phyloP scores from a whole-genome alignment of 257 asterid genomes.

The Solanum medicagineum region DNA sequence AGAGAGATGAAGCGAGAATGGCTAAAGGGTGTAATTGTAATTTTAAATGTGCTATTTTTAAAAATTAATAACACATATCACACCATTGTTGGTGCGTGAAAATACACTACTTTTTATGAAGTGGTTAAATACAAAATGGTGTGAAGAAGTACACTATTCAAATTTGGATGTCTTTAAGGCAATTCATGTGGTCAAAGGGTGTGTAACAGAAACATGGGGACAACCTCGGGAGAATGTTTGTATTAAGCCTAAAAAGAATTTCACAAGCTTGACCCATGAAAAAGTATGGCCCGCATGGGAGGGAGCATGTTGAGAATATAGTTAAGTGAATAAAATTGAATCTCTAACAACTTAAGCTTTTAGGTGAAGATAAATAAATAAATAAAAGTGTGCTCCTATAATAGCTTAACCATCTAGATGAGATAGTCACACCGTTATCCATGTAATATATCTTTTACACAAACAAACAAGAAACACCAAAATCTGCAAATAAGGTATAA shows the following conservation, averaged over 20 bases:
- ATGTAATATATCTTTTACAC: not conserved
- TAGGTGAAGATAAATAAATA: not conserved
- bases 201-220: not conserved
- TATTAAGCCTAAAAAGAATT: not conserved
- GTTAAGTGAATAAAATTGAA: not conserved
- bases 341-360: not conserved
- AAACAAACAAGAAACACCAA: not conserved
- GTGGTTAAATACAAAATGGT: not conserved
- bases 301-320: not conserved
- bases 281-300: not conserved
- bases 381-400: not conserved
- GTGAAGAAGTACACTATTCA: not conserved
- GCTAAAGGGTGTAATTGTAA: not conserved
- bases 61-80: not conserved
- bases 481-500: not conserved
- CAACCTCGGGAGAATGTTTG: not conserved
- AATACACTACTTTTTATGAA: not conserved
- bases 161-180: not conserved
- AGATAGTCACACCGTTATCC: not conserved
- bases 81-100: not conserved
- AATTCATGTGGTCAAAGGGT: not conserved
- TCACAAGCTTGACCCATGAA: not conserved
- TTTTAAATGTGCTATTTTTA: not conserved
- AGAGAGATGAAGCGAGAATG: not conserved
- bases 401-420: not conserved